These are phyloP conservation scores for Cenchrus fungigraminus DNA, from an alignment of 176 grass and related monocot species.

Conservation along the genomic window DNA sequence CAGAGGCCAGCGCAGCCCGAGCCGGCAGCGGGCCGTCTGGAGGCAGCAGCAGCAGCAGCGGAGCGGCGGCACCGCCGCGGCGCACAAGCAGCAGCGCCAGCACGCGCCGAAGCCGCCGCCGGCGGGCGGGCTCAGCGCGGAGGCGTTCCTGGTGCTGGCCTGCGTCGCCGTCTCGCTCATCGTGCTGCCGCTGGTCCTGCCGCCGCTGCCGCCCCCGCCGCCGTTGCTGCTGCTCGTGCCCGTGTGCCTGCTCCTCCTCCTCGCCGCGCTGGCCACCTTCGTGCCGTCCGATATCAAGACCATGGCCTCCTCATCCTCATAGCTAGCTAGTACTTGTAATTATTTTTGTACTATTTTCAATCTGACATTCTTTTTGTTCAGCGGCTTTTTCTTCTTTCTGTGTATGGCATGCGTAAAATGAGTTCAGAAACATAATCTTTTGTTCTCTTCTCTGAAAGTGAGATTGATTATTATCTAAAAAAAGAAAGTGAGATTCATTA, in stretches of 20 bases:
- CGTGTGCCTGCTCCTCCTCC: conserved; percentile 55
- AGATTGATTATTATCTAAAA: too few species aligned
- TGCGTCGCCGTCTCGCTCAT: conserved; percentile 60
- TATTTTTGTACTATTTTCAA: background rate
- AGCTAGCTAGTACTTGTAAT: background rate
- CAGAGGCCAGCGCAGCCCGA: background rate
- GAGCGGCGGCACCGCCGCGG: background rate
- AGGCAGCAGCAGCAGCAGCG: background rate
- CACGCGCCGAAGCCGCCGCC: background rate
- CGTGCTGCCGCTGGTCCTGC: conserved; percentile 69
- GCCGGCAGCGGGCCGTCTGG: background rate
- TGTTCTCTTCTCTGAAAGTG: background rate
- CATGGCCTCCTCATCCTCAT: conserved; percentile 55
- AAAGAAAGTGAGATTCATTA: too few species aligned
- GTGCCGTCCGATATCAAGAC: conserved; percentile 54
- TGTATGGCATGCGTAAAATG: background rate
- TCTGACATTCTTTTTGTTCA: background rate
- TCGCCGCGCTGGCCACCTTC: conserved; percentile 64
- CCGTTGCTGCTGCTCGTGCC: conserved; percentile 62
- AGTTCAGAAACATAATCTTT: background rate
- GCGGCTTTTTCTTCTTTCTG: background rate
- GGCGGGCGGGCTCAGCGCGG: conserved; percentile 40
- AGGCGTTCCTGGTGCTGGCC: conserved; percentile 48
- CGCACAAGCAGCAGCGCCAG: background rate
- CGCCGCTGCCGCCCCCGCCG: conserved; percentile 74